Evolutionary conservation across 306 rosid species (phyloP).

Genomic region (Biancaea sappan): DNA sequence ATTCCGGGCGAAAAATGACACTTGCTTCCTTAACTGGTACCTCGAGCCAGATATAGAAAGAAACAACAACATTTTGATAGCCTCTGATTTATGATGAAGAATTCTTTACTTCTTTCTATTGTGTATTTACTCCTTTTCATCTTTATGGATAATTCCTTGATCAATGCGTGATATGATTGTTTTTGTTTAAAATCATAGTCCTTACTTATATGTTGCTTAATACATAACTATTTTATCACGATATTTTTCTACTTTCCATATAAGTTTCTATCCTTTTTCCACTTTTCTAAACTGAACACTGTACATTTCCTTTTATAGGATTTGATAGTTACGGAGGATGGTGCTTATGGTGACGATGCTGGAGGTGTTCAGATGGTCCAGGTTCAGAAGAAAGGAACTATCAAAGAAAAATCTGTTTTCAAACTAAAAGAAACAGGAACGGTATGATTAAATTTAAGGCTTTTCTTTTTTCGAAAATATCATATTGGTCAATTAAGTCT

Average conservation of each 20-base stretch:
- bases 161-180: no score
- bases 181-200: no score
- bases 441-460: constrained; percentile 46
- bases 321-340: constrained; percentile 49
- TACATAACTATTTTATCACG: constrained; percentile 7
- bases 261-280: not conserved
- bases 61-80: no score
- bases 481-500: constrained; percentile 22
- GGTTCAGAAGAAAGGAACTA: constrained; percentile 66
- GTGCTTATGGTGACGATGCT: constrained; percentile 41
- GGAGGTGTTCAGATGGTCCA: constrained; percentile 52
- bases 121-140: no score
- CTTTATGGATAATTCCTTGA: no score
- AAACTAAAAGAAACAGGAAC: constrained; percentile 83
- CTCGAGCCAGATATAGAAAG: no score
- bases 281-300: constrained; percentile 32
- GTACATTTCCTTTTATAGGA: constrained; percentile 53
- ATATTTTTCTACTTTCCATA: not conserved
- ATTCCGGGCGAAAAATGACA: no score
- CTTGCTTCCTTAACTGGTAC: no score
- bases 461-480: constrained; percentile 29
- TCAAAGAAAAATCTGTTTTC: constrained; percentile 69
- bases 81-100: no score
- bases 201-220: no score
- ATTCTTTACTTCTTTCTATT: no score